Base-by-base conservation (phyloP, 495 filamentous ascomycete species). In the Rostrohypoxylon terebratum region DNA sequence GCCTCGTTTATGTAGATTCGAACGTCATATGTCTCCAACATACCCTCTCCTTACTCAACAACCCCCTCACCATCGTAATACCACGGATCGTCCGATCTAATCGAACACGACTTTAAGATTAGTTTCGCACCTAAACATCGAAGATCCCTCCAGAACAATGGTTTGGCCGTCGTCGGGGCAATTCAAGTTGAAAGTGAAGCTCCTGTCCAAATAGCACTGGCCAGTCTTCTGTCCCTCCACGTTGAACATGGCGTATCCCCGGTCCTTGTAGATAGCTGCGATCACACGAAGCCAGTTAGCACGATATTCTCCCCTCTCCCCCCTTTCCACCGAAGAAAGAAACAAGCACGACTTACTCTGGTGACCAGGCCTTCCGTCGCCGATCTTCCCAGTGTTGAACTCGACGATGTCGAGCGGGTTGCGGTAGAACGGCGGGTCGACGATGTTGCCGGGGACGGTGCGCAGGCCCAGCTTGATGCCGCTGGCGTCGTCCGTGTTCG, bases 351-450 rank as follows among this genome's bases (percentile, higher is more conserved):
- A 51, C 59, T 57, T 72, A 72, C 69, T 72, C 5, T 72, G 63
- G n/a, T 72, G 69, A 14, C 69, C 58, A 1, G 59, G 50, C 25
- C 34, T 28, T 9, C 40, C 25, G 6, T 21, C 13, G 21, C 57
- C 47, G 2, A 59, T 68, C 13, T 68, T 63, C 51, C 57, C 47
- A 2, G 63, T 72, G 23, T 72, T 68, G 51, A 72, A 68, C 63
- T 68, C 69, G 34, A 68, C 63, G 31, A 59, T 25, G 11, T 72
- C 58, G 11, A 72, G 63, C 4, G 69, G 69, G 47, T 68, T 63
- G 23, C 59, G 51, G 13, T 51, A 72, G 0, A 63, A 8, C 21
- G 69, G 63, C 13, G 48, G 8, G 21, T 38, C 45, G 20, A 59
- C 63, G 5, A 54, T 25, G 3, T 63, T 34, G 14, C 69, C 65